Conservation (phyloP, 768 basidiomycete species). For the Piloderma croceum region DNA sequence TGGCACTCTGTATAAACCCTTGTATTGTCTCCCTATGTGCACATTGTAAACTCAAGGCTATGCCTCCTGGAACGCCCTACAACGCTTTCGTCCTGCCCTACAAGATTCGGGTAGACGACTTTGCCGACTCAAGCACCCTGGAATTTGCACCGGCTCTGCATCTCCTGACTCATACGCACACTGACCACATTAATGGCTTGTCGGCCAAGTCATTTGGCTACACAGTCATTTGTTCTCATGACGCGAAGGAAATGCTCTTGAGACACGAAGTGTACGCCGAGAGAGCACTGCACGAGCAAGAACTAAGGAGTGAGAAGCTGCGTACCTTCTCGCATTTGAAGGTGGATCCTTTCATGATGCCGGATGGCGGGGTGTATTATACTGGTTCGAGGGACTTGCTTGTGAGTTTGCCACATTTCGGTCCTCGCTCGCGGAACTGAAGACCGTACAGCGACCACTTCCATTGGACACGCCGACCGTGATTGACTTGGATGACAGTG, state of each 20-base stretch:
- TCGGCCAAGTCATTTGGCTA: slow-evolving; percentile 69
- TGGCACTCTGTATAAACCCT: no score
- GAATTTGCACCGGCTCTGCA: slow-evolving; percentile 45
- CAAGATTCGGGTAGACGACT: slow-evolving; percentile 80
- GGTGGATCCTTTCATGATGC: slow-evolving; percentile 41
- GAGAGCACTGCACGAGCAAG: slow-evolving; percentile 49
- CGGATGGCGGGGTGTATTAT: slow-evolving; percentile 45
- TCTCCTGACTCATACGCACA: slow-evolving; percentile 86
- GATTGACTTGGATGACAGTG: slow-evolving; percentile 50
- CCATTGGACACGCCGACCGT: slow-evolving; percentile 60
- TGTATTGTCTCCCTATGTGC: no score
- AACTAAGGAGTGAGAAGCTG: slow-evolving; percentile 44
- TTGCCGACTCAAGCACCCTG: slow-evolving; percentile 41
- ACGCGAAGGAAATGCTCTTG: slow-evolving; percentile 84
- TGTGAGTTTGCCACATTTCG: slow-evolving; percentile 32
- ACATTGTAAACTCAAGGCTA: no score
- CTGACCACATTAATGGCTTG: slow-evolving; percentile 81
- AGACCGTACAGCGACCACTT: slow-evolving; percentile 42
- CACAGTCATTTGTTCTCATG: slow-evolving; percentile 68
- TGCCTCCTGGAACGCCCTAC: slow-evolving; percentile 77
- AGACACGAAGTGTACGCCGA: slow-evolving; percentile 67
- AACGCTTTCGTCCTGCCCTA: slow-evolving; percentile 75
- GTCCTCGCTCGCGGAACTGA: neutral
- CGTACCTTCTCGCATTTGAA: slow-evolving; percentile 67
- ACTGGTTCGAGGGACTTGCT: slow-evolving; percentile 61